Base-by-base conservation (phyloP, 148 eudicot species). In the Vaccinium darrowii region DNA sequence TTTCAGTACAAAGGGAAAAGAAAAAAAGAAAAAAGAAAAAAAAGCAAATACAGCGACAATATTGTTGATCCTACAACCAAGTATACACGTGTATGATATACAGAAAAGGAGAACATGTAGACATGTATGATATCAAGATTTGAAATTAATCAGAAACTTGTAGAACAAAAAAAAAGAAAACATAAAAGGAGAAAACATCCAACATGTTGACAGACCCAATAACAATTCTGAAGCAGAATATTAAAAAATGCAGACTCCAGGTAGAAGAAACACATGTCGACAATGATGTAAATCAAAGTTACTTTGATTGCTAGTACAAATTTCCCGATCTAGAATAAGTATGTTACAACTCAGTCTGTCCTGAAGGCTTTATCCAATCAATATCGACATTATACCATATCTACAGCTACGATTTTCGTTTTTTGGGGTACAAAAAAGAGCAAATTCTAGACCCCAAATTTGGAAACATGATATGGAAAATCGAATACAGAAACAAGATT, bases 281-380 rank as follows among this genome's bases (percentile, higher is more conserved):
- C 56, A 63, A 81, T 7, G 8, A 10, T 16, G 47, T 82, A 69
- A 16, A 56, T 36, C 51, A 15, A 14, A 14, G 62, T 18, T 63
- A n/a, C 56, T 65, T 79, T 75, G 76, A 74, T 27, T 36, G 51
- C 58, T 67, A n/a, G 10, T 36, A 27, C 43, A 88, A 87, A 56
- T 47, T 78, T 79, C 53, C 86, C 65, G 60, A 79, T 36, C n/a
- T 15, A 76, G 6, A 39, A 47, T 13, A 21, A 52, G 18, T 47
- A 62, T 7, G 10, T 50, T 21, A 83, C 62, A 76, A 53, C 60
- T 89, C 84, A 93, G 67, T 87, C 85, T 21, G 90, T 89, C 87
- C 99, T 91, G 87, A 94, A 80, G 23, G 98, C 98, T 91, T 95
- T 97, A 97, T 94, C 98, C 98, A 97, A 87, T 97, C 98, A 76